These are phyloP conservation scores for Claviceps sp. DNA, from an alignment of 2,329 filamentous ascomycete genomes.

Conservation along the genomic window DNA sequence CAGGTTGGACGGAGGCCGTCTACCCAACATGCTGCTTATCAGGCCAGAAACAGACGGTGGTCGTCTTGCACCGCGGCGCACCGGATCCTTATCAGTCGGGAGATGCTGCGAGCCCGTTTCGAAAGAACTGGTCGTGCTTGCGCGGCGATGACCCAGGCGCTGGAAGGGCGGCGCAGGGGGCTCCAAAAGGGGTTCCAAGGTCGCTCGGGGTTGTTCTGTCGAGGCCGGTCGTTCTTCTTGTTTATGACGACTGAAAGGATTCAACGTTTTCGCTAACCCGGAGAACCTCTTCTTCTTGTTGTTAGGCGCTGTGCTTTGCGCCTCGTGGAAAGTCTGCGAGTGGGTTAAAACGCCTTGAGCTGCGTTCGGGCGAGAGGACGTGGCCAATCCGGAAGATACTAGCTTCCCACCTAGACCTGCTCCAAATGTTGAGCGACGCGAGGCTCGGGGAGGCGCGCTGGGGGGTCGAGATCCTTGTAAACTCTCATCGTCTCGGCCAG, in stretches of 20 bases:
- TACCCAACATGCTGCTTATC: conserved; percentile 17
- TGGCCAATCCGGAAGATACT: conserved; percentile 8
- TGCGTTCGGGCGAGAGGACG: conserved; percentile 12
- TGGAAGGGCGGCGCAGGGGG: conserved; percentile 8
- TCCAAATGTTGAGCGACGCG: conserved; percentile 28
- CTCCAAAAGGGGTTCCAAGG: conserved; percentile 7
- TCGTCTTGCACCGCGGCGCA: conserved; percentile 13
- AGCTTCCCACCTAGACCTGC: conserved; percentile 12
- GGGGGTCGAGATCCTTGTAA: conserved; percentile 7
- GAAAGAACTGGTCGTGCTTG: conserved; percentile 12
- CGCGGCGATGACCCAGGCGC: conserved; percentile 8
- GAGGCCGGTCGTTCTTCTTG: background rate
- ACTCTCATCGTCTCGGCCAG: conserved; percentile 5
- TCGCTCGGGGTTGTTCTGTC: background rate
- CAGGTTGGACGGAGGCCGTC: conserved; percentile 8
- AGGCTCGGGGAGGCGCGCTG: conserved; percentile 14
- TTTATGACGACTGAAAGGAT: background rate
- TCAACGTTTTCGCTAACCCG: conserved; percentile 18
- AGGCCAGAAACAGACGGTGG: conserved; percentile 17
- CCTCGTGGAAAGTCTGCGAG: conserved; percentile 1
- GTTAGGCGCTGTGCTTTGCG: conserved; percentile 6
- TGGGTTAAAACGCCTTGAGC: conserved; percentile 5
- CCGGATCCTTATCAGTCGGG: conserved; percentile 4
- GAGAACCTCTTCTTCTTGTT: conserved; percentile 37
- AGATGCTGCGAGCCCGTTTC: conserved; percentile 9